A percentile compares a stretch with the other conserved stretches of the same genome.
Conservation (phyloP, 75 land plant genomes). For the Picea glauca region DNA sequence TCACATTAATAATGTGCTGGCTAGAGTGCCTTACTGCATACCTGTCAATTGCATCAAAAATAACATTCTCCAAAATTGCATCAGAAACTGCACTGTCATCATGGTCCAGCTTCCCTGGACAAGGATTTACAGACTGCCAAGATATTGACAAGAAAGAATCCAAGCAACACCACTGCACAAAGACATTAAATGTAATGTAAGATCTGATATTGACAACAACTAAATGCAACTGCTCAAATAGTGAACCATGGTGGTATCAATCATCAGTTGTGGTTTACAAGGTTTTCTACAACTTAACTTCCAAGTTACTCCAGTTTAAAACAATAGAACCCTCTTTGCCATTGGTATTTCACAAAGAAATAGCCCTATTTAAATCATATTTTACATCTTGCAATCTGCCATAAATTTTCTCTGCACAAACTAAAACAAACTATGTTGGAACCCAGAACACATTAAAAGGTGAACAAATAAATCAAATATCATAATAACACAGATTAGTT, state of each 20-base stretch:
- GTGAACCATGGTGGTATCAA: background rate
- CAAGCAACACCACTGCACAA: slow-evolving; percentile 77
- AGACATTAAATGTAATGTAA: background rate
- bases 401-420: background rate
- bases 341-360: background rate
- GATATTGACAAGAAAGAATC: slow-evolving; percentile 74
- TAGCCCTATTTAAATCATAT: background rate
- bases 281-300: background rate
- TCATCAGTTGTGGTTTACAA: background rate
- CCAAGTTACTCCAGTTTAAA: background rate
- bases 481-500: background rate
- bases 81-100: slow-evolving; percentile 38
- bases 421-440: background rate
- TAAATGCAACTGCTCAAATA: background rate
- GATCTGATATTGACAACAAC: background rate
- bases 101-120: background rate
- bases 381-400: background rate
- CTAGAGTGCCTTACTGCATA: slow-evolving; percentile 11
- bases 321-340: background rate
- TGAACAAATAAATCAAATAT: background rate
- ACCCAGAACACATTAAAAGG: background rate
- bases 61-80: slow-evolving; percentile 27
- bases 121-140: slow-evolving; percentile 1
- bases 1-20: background rate
- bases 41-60: slow-evolving; percentile 75